Percentiles rank a stretch among this genome's conserved stretches.
Conservation (phyloP, 148 eudicot genomes). For the Fagopyrum tataricum region DNA sequence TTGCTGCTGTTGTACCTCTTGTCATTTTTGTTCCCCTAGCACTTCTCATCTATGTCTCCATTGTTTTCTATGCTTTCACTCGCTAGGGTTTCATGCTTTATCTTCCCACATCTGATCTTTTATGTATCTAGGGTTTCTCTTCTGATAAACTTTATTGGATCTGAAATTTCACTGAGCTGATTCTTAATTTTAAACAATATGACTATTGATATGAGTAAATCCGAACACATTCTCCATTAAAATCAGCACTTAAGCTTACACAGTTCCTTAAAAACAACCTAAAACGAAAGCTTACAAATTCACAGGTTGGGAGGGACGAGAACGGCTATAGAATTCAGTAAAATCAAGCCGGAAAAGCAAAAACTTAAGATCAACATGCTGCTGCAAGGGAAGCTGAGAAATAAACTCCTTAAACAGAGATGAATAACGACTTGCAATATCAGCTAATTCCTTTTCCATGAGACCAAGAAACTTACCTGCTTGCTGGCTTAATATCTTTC, state of each 20-base stretch:
- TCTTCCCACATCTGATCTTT: not conserved
- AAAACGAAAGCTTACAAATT: not conserved
- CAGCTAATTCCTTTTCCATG: slow-evolving; percentile 70
- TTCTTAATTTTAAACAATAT: no score
- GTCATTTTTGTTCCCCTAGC: slow-evolving; percentile 67
- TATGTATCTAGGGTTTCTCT: no score
- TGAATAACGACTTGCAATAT: slow-evolving; percentile 67
- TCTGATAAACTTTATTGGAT: not conserved
- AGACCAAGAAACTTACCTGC: slow-evolving; percentile 67
- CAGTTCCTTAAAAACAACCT: not conserved
- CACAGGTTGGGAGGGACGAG: slow-evolving; percentile 21
- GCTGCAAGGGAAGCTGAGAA: slow-evolving; percentile 79
- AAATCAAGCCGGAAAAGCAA: slow-evolving; percentile 91
- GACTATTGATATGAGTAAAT: no score
- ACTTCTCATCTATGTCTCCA: slow-evolving; percentile 54
- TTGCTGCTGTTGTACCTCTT: slow-evolving; percentile 73
- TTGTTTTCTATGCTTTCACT: slow-evolving; percentile 69
- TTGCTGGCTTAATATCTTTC: slow-evolving; percentile 73
- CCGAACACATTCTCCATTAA: not conserved
- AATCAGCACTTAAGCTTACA: not conserved
- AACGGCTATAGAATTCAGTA: slow-evolving; percentile 76
- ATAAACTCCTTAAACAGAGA: slow-evolving; percentile 74
- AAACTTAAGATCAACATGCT: slow-evolving; percentile 90
- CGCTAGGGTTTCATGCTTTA: slow-evolving; percentile 19
- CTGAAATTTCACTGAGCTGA: not conserved